Base-by-base conservation (phyloP, 306 rosid species). In the Neltuma alba region DNA sequence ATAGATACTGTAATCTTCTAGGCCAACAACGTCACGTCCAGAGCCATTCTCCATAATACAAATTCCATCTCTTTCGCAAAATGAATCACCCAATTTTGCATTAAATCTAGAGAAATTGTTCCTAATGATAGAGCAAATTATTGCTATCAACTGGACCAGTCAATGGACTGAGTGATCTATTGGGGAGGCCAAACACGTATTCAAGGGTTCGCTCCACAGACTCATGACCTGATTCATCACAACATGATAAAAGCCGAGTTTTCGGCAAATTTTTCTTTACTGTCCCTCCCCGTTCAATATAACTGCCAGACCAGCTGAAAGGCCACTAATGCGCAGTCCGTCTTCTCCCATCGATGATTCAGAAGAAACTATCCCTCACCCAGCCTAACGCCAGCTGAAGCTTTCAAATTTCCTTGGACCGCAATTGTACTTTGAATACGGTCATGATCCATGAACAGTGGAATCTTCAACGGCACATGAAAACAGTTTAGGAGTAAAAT, bases 301-400 rank as follows among this genome's bases (percentile, higher is more conserved):
- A 67, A 95, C 92, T 15, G 98, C 97, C 87, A 95, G 82, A 60
- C 99, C 99, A 86, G 99, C 91, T 82, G 96, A 91, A 85, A 87
- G 90, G 87, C 98, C 98, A 85, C 93, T 89, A 78, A 89, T 63
- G 21, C 96, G 89, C 33, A 55, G 93, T 88, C 86, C 68, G 75
- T 89, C 97, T 79, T 90, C 99, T 38, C 87, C 94, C 98, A 95
- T 95, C 76, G 38, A 79, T 70, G 70, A 75, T 33, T 69, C 74
- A 45, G 68, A 78, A 66, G 70, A 10, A 87, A 81, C 84, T 86
- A 72, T 28, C 55, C 79, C 89, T 77, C 86, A 83, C 78, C 85
- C 38, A 64, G 76, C 87, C 79, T 70, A 21, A 44, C 65, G 74
- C 70, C 73, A 79, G 86, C 83, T 81, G 82, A 83, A 69, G 12